Evolutionary conservation across 169 alveolate species (phyloP).

Genomic region (Plasmodium yoelii): DNA sequence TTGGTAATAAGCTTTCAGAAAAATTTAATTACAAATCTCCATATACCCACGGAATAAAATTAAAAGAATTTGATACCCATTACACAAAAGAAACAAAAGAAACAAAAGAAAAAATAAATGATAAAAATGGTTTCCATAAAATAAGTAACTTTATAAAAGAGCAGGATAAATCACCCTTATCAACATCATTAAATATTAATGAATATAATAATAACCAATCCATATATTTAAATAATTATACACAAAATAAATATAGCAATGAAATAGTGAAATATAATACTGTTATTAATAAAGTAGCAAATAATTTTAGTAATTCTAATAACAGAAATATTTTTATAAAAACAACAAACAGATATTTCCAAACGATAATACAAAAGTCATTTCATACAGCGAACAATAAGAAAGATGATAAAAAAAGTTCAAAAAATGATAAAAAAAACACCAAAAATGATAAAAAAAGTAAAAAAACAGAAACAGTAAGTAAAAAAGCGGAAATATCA

Average conservation of each 20-base stretch:
- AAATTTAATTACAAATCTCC: background rate
- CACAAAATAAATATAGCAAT: too few species aligned
- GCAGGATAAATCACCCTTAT: background rate
- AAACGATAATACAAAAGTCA: constrained; percentile 9
- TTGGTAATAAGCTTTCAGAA: too few species aligned
- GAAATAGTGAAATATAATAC: too few species aligned
- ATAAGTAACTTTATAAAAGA: constrained; percentile 15
- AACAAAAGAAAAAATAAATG: background rate
- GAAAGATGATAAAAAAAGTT: background rate
- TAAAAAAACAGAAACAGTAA: too few species aligned
- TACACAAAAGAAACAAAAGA: constrained; percentile 6
- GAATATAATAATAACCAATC: too few species aligned
- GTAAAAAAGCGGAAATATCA: background rate
- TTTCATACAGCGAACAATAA: constrained; percentile 9
- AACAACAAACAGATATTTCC: constrained; percentile 12
- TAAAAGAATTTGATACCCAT: constrained; percentile 15
- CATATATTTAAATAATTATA: too few species aligned
- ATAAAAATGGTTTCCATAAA: constrained; percentile 1
- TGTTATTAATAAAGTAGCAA: too few species aligned
- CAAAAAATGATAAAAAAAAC: too few species aligned
- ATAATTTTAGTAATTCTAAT: too few species aligned
- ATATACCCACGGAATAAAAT: constrained; percentile 4
- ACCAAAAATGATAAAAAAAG: too few species aligned
- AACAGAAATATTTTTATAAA: background rate
- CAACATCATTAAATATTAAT: too few species aligned